These are phyloP conservation scores for Saccharomycopsis crataegensis DNA, from an alignment of 1,139 yeast species.

Conservation along the genomic window DNA sequence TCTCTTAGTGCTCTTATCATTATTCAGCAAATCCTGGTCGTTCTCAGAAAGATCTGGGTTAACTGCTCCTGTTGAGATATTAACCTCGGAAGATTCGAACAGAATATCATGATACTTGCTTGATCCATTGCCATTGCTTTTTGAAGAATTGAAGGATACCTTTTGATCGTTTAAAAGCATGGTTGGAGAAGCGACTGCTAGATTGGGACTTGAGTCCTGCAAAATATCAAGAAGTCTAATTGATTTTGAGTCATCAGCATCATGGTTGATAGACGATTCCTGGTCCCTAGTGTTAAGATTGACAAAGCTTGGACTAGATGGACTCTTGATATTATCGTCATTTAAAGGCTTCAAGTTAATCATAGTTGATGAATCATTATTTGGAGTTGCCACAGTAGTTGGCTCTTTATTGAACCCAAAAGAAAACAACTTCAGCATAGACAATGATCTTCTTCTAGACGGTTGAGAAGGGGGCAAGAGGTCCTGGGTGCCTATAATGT, in stretches of 20 bases:
- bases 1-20: constrained; percentile 4
- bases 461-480: constrained; percentile 20
- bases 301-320: background rate
- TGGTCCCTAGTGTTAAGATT: background rate
- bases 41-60: background rate
- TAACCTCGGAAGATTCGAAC: background rate
- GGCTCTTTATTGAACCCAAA: constrained; percentile 22
- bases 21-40: background rate
- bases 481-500: background rate
- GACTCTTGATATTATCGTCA: constrained; percentile 6
- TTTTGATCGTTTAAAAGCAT: background rate
- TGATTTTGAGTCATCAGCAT: background rate
- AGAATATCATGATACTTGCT: background rate
- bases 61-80: background rate
- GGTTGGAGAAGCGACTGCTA: background rate
- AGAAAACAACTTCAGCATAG: constrained; percentile 25
- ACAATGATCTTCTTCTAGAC: constrained; percentile 25
- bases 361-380: background rate
- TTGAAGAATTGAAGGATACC: background rate
- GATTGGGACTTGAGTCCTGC: background rate
- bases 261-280: too few relatives aligned
- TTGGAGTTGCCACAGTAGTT: constrained; percentile 6
- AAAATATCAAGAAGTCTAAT: background rate
- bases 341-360: background rate
- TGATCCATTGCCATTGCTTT: background rate